These are phyloP conservation scores for Tetrapisispora fleetii DNA, from an alignment of 805 yeast genomes.

Conservation along the genomic window DNA sequence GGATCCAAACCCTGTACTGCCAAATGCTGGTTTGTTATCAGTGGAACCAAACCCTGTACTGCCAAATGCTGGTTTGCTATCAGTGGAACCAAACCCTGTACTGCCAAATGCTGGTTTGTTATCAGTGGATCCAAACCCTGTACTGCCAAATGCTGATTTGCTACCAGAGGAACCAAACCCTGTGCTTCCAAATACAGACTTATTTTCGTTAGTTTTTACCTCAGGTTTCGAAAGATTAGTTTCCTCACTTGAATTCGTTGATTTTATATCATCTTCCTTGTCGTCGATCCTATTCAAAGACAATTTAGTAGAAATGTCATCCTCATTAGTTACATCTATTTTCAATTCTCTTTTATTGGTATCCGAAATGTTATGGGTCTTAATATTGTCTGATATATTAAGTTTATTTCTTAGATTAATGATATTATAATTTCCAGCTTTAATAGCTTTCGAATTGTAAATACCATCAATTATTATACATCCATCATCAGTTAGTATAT, in stretches of 20 bases:
- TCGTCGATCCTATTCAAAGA: not conserved
- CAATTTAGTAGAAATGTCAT: not conserved
- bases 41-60: conserved; percentile 2
- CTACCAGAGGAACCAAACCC: conserved; percentile 18
- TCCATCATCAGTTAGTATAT: conserved; percentile 56
- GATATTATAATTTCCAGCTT: conserved; percentile 25
- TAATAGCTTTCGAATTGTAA: conserved; percentile 45
- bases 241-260: not conserved
- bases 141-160: conserved; percentile 5
- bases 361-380: not conserved
- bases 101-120: conserved; percentile 6
- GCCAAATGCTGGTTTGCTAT: conserved; percentile 5
- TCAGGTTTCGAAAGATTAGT: no score
- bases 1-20: not conserved
- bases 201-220: not conserved
- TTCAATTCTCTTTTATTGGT: not conserved
- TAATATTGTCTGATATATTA: no score
- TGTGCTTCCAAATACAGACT: conserved; percentile 9
- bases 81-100: conserved; percentile 22
- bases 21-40: conserved; percentile 15
- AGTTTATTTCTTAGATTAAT: not conserved
- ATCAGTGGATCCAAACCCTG: not conserved
- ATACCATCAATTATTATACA: conserved; percentile 54
- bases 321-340: not conserved
- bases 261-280: not conserved